Conservation (phyloP, 2,329 filamentous ascomycete genomes). For the Graphilbum sp. region DNA sequence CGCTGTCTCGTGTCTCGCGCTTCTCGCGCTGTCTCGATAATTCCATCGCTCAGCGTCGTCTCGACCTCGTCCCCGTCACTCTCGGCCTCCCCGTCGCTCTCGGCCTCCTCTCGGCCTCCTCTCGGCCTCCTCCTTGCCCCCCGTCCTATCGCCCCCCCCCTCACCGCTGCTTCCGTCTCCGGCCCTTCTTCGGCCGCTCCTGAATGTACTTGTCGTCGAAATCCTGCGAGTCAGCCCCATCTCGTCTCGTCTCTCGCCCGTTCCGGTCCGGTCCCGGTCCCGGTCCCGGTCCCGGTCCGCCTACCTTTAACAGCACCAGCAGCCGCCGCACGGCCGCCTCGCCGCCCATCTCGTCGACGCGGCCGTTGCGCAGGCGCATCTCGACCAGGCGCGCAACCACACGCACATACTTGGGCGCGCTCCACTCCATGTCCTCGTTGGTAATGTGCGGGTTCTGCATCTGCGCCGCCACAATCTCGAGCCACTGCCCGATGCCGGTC, state of each 20-base stretch:
- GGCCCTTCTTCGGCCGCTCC: background rate
- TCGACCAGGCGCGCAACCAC: conserved; percentile 9
- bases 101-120: too few relatives aligned
- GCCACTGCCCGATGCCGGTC: conserved; percentile 16
- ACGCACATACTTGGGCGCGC: conserved; percentile 11
- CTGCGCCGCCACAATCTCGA: conserved; percentile 14
- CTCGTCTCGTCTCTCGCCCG: background rate
- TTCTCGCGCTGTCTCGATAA: too few relatives aligned
- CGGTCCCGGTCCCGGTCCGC: too few relatives aligned
- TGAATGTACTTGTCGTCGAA: conserved; percentile 9
- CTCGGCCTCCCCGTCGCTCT: too few relatives aligned
- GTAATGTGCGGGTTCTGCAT: conserved; percentile 14
- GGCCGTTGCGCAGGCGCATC: conserved; percentile 6
- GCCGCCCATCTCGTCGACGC: conserved; percentile 10
- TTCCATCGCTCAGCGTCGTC: too few relatives aligned
- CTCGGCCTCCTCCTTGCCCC: too few relatives aligned
- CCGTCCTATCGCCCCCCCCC: too few relatives aligned
- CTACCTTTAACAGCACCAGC: conserved; percentile 6
- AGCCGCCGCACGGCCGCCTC: conserved; percentile 6
- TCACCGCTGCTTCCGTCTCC: background rate
- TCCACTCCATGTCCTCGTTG: conserved; percentile 16
- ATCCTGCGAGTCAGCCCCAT: background rate
- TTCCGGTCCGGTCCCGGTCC: too few relatives aligned
- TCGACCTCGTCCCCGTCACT: too few relatives aligned
- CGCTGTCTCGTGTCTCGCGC: too few relatives aligned